Base-by-base conservation (phyloP, 148 eudicot species). In the Silene conica region DNA sequence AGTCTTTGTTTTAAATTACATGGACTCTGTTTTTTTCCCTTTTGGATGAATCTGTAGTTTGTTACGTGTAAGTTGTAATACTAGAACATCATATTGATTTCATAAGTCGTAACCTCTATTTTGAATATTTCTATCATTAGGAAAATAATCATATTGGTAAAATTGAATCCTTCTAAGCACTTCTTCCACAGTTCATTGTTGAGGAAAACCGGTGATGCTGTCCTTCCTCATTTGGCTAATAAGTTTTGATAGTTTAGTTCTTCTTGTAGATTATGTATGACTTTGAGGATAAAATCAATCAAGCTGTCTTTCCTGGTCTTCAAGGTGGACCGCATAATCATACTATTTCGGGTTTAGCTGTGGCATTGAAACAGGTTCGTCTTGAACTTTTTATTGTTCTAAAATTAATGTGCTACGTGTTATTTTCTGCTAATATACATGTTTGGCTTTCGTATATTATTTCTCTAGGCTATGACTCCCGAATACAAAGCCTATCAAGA, bases 291-390 rank as follows among this genome's bases (percentile, higher is more conserved):
- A 96, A 90, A 82, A 92, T 96, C 83, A 96, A 96, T 57, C 91
- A 86, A 85, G 96, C 99, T 73, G 99, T 96, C 52, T 96, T 96
- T 80, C 99, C 99, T 69, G 99, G 99, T 72, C 97, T 96, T 81
- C 99, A 96, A 82, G 99, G 99, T 38, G 99, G 99, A 59, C 99
- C 99, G 13, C 99, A 92, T 82, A 96, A 96, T 78, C 99, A 96
- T 83, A 96, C 99, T 6, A 96, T 96, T 73, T 72, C 99, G 69
- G 99, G 88, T 63, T 87, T 96, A 83, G 99, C 99, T 63, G 99
- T 96, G 71, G 97, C 99, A 23, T 74, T 96, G 75, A 96, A 92
- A 78, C 99, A 96, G 99, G 99, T 92, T 57, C 22, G 78, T 41
- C 60, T 57, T 72, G 75, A 59, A 56, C 28, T 75, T 21, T 52